phyloP scores from a whole-genome alignment of 2,329 filamentous ascomycete species.

The Immersiporthe knoxdaviesiana region DNA sequence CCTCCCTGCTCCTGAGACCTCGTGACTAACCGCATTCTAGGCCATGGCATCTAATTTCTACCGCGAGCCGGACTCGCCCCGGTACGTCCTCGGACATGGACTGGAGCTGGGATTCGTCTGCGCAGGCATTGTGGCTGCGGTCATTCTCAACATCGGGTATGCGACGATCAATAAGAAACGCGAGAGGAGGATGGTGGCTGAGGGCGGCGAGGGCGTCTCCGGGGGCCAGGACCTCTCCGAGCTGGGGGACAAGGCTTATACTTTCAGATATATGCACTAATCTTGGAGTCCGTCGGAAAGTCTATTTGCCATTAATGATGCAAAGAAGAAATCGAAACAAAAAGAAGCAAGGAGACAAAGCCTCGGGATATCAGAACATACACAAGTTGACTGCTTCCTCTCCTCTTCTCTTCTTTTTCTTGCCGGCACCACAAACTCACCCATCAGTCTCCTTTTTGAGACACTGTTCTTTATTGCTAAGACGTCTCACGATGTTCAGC shows the following conservation, averaged over 20 bases:
- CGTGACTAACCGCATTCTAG: conserved; percentile 44
- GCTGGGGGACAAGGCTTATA: not conserved
- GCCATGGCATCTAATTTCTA: conserved; percentile 78
- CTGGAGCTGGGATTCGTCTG: not conserved
- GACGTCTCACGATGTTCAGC: too few species aligned
- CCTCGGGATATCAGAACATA: too few species aligned
- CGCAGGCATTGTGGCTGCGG: not conserved
- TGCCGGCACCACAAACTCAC: too few species aligned
- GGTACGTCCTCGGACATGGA: conserved; percentile 49
- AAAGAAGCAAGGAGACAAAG: not conserved
- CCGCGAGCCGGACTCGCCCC: conserved; percentile 52
- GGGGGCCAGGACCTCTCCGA: not conserved
- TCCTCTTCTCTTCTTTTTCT: not conserved
- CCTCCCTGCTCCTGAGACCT: not conserved
- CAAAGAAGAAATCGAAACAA: not conserved
- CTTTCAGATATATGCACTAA: conserved; percentile 1
- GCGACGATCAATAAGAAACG: not conserved
- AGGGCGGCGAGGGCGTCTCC: not conserved
- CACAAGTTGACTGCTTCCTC: not conserved
- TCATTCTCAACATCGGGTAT: not conserved
- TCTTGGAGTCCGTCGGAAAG: too few species aligned
- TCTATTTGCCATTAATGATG: not conserved
- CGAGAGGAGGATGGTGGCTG: not conserved
- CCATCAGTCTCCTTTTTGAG: too few species aligned
- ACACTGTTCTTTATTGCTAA: too few species aligned